phyloP scores from a whole-genome alignment of 495 filamentous ascomycete genomes.

The Penicillium lagena region DNA sequence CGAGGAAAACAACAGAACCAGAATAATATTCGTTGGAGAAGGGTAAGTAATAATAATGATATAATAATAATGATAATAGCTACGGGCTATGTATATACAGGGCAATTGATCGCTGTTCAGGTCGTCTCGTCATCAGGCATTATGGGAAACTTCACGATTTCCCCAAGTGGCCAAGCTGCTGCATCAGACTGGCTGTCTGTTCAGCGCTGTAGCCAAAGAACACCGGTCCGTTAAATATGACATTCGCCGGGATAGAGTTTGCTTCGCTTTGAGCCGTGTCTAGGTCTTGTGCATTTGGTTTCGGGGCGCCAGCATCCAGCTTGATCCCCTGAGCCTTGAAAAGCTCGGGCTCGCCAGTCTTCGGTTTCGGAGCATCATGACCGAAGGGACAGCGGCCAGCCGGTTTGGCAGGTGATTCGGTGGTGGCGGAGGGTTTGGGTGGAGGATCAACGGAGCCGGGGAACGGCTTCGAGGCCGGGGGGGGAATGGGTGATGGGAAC shows the following conservation, averaged over 20 bases:
- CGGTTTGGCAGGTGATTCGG: conserved; percentile 4
- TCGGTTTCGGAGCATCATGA: conserved; percentile 25
- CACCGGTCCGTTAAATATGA: conserved; percentile 81
- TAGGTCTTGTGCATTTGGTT: conserved; percentile 8
- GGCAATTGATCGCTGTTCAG: neutral
- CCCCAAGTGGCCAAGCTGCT: conserved; percentile 33
- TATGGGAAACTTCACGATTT: neutral
- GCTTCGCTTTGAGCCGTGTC: conserved; percentile 2
- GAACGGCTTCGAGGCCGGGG: conserved; percentile 16
- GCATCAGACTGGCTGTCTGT: conserved; percentile 65
- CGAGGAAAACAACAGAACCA: conserved; percentile 13
- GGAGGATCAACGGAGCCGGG: conserved; percentile 3
- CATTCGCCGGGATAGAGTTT: conserved; percentile 38
- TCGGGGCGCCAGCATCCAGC: neutral
- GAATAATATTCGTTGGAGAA: too few relatives aligned
- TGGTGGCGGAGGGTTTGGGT: too few relatives aligned
- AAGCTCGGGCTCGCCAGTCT: conserved; percentile 3
- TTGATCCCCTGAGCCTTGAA: conserved; percentile 4
- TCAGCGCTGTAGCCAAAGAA: conserved; percentile 85
- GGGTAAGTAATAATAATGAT: too few relatives aligned
- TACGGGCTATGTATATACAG: neutral
- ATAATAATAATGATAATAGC: too few relatives aligned
- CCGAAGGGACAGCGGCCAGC: conserved; percentile 46
- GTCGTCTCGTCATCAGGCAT: conserved; percentile 15
- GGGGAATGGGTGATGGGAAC: conserved; percentile 52